Evolutionary conservation across 768 basidiomycete genomes (phyloP).

Genomic region (Chalciporus sphaerocephalus): DNA sequence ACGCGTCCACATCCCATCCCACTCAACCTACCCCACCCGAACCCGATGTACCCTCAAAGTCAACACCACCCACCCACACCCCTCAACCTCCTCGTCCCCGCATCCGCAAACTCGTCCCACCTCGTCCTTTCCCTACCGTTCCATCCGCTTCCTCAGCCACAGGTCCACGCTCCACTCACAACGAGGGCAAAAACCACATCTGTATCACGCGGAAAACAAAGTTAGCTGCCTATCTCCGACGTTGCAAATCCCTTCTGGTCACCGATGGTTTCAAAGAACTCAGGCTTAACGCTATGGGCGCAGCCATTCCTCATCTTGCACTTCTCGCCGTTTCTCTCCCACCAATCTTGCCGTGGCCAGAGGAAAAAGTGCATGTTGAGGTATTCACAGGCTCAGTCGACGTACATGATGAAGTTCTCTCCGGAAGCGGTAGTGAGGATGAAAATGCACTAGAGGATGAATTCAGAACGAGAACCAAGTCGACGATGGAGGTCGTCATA

Average conservation of each 20-base stretch:
- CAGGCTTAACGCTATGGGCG: conserved; percentile 79
- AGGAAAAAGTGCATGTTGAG: conserved; percentile 58
- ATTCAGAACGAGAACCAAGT: conserved; percentile 63
- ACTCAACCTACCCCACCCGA: conserved; percentile 3
- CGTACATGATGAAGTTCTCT: conserved; percentile 71
- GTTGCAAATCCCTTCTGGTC: conserved; percentile 69
- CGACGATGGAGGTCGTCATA: conserved; percentile 57
- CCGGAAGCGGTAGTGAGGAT: conserved; percentile 45
- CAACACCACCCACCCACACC: not conserved
- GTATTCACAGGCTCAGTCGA: conserved; percentile 67
- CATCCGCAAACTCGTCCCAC: conserved; percentile 66
- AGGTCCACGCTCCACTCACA: conserved; percentile 73
- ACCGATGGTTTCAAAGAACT: conserved; percentile 78
- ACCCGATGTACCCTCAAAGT: conserved; percentile 3
- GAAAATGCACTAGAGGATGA: conserved; percentile 53
- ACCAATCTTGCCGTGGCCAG: conserved; percentile 60
- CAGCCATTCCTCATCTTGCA: conserved; percentile 79
- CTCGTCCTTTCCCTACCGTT: conserved; percentile 73
- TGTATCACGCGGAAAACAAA: conserved; percentile 75
- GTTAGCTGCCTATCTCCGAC: conserved; percentile 67
- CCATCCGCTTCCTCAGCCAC: conserved; percentile 72
- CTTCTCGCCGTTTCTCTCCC: conserved; percentile 69
- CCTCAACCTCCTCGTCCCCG: conserved; percentile 24
- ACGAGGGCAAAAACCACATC: conserved; percentile 76
- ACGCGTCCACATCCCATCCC: conserved; percentile 2